Evolutionary conservation across 2,329 filamentous ascomycete genomes (phyloP), one percentile per base, ranked within the genome.

Genomic region (Pochonia chlamydosporia): DNA sequence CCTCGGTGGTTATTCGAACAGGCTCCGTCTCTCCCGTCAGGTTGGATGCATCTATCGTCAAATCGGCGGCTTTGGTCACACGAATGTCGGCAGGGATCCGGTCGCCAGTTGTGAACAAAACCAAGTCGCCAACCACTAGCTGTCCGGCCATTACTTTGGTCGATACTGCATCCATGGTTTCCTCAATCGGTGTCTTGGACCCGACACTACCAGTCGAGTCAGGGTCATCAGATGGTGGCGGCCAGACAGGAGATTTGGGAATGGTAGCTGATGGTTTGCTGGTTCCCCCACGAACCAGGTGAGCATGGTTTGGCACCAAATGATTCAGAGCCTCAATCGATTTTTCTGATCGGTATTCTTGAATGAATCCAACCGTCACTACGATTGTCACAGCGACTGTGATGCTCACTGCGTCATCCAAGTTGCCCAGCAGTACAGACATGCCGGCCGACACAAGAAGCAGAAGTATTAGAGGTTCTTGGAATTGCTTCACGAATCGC

Each of bases 281-380:
- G 39, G 66, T 49, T 35, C 72, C 64, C 26, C 77, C 75, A 52
- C 95, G 84, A 50, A 99, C 89, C n/a, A 97, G 75, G 69, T 99
- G 91, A 25, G 95, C 93, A 63, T 91, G 89, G 64, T 97, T 95
- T 24, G 93, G 95, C 0, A 99, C 92, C 23, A 99, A 73, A 58
- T 93, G 89, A 61, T 87, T 96, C 56, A 99, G 73, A 18, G 93
- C 93, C 67, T 99, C 93, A 55, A 99, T 82, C 3, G 92, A 97
- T 68, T 99, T 95, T 64, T 99, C 93, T 7, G 93, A 97, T 49
- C 93, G 79, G 65, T 99, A 99, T 68, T 99, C 93, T 64, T 99
- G 93, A 44, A 97, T 82, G 58, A 99, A 99, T 2, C 92, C 93
- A 36, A 99, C 93, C 0, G 86, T 87, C 21, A 99, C 91, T 5